Conservation (phyloP, 306 rosid species). For the Medicago arabica region DNA sequence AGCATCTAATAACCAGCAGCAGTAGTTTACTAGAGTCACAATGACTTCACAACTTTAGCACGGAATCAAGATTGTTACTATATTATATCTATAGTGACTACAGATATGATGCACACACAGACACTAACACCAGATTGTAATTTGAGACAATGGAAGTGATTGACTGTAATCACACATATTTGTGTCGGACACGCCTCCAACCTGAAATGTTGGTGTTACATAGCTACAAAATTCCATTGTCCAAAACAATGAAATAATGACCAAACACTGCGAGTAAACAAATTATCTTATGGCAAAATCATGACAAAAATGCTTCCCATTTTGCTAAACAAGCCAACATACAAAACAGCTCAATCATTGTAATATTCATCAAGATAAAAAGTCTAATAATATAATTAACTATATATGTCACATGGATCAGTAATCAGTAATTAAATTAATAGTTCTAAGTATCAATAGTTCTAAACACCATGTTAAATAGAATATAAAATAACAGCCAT, state of each 20-base stretch:
- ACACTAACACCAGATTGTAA: not conserved
- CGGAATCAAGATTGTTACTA: not conserved
- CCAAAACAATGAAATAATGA: not conserved
- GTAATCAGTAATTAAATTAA: not conserved
- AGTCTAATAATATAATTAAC: not conserved
- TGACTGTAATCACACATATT: not conserved
- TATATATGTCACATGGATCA: conserved; percentile 8
- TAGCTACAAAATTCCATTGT: not conserved
- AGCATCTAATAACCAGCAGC: conserved; percentile 7
- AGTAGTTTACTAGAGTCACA: not conserved
- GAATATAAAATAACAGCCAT: not conserved
- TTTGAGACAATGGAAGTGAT: not conserved
- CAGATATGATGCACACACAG: not conserved
- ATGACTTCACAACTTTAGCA: not conserved
- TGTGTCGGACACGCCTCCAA: not conserved
- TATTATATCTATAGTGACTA: not conserved
- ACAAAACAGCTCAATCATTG: not conserved
- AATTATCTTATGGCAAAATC: not conserved
- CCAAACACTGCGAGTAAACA: not conserved
- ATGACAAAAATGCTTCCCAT: not conserved
- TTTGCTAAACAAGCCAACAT: not conserved
- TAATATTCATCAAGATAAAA: not conserved
- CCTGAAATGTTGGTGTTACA: not conserved
- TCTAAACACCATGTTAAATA: not conserved
- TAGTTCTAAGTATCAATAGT: not conserved